A percentile compares a stretch with the other conserved stretches of the same genome.
Conservation (phyloP, 129 eudicot species). For the Silybum marianum region DNA sequence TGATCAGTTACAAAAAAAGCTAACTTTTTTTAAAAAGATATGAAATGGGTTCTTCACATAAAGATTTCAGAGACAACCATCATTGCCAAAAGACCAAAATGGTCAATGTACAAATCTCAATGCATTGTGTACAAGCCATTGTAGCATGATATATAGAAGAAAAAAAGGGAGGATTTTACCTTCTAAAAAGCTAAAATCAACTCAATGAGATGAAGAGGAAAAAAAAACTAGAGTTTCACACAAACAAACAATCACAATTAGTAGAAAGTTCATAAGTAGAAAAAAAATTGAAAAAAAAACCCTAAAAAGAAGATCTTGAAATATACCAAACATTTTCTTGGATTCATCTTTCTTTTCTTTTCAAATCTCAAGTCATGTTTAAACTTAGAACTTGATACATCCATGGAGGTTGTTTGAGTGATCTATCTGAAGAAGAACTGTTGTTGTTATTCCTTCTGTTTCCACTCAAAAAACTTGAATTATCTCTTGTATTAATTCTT, state of each 20-base stretch:
- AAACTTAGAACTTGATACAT: slow-evolving; percentile 75
- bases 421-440: slow-evolving; percentile 42
- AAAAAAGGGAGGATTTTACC: slow-evolving; percentile 7
- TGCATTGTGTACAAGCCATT: slow-evolving; percentile 26
- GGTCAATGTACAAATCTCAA: slow-evolving; percentile 31
- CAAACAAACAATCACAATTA: slow-evolving; percentile 26
- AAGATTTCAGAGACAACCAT: slow-evolving; percentile 35
- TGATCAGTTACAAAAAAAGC: slow-evolving; percentile 16
- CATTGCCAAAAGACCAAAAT: slow-evolving; percentile 38
- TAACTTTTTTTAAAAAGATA: slow-evolving; percentile 24
- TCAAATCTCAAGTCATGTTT: slow-evolving; percentile 60
- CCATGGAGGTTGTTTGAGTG: slow-evolving; percentile 72
- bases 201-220: slow-evolving; percentile 28
- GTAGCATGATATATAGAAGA: slow-evolving; percentile 2
- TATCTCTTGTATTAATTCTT: slow-evolving; percentile 25
- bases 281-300: slow-evolving; percentile 17
- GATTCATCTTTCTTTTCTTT: background rate
- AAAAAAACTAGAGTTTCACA: slow-evolving; percentile 39
- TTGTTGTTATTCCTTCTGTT: slow-evolving; percentile 36
- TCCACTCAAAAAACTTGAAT: slow-evolving; percentile 35
- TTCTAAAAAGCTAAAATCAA: slow-evolving; percentile 38
- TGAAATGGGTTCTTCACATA: slow-evolving; percentile 26
- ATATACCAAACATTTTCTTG: slow-evolving; percentile 34
- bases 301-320: slow-evolving; percentile 36
- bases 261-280: slow-evolving; percentile 28